These are phyloP conservation scores for Daedaleopsis nitida DNA, from an alignment of 768 basidiomycete genomes.

Conservation along the genomic window DNA sequence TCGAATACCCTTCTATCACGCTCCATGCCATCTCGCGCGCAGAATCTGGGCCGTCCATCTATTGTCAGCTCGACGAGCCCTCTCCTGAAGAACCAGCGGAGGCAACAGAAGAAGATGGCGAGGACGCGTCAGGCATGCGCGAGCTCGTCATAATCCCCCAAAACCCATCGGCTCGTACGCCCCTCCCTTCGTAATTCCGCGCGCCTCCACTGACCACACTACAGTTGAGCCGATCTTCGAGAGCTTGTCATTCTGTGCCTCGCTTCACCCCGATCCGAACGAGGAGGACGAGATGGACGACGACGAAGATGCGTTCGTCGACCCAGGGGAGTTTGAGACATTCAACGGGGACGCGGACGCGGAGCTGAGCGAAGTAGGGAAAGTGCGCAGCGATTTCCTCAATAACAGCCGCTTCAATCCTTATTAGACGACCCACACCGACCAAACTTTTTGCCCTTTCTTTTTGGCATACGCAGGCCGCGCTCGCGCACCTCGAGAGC, in stretches of 20 bases:
- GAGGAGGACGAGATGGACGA: slow-evolving; percentile 48
- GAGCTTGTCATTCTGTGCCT: slow-evolving; percentile 81
- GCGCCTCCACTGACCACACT: background rate
- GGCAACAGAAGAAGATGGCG: slow-evolving; percentile 27
- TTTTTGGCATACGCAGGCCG: slow-evolving; percentile 53
- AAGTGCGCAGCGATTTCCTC: slow-evolving; percentile 90
- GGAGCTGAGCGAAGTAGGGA: slow-evolving; percentile 85
- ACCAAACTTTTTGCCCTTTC: slow-evolving; percentile 14
- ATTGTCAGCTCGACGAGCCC: slow-evolving; percentile 82
- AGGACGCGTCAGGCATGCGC: slow-evolving; percentile 61
- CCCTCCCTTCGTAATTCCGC: background rate
- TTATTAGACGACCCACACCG: slow-evolving; percentile 62
- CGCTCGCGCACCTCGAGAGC: slow-evolving; percentile 79
- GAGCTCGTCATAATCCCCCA: slow-evolving; percentile 81
- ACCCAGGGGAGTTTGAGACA: slow-evolving; percentile 47
- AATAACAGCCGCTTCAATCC: slow-evolving; percentile 78
- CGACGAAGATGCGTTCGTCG: slow-evolving; percentile 55
- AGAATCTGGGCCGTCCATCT: slow-evolving; percentile 69
- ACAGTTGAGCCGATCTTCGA: slow-evolving; percentile 86
- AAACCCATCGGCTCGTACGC: slow-evolving; percentile 60
- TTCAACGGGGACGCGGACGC: slow-evolving; percentile 66
- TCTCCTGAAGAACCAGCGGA: background rate
- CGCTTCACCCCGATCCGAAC: slow-evolving; percentile 79
- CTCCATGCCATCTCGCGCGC: slow-evolving; percentile 89
- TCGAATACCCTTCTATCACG: slow-evolving; percentile 88